A percentile compares a stretch with the other conserved stretches of the same genome.
Conservation (phyloP, 2,329 filamentous ascomycete species). For the Fusarium citri region DNA sequence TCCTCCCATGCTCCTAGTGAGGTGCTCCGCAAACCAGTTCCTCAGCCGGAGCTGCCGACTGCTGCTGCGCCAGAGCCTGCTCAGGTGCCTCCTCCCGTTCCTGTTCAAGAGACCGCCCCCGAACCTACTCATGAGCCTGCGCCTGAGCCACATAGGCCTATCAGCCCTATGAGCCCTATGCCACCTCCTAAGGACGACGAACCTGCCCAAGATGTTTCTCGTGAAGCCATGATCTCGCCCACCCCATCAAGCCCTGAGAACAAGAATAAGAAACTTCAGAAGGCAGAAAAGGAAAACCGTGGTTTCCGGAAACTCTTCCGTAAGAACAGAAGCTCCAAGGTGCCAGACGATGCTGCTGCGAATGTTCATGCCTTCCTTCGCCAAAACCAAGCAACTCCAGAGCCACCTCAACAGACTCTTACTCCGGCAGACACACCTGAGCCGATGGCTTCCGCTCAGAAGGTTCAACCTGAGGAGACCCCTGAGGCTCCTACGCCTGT, state of each 20-base stretch:
- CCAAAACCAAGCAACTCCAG: conserved; percentile 49
- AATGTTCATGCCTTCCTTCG: conserved; percentile 65
- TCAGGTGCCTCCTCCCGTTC: neutral
- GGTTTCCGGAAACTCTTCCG: conserved; percentile 76
- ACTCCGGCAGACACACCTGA: conserved; percentile 45
- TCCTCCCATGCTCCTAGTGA: conserved; percentile 38
- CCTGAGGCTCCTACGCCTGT: conserved; percentile 34
- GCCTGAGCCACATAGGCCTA: conserved; percentile 17
- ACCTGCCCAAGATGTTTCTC: conserved; percentile 32
- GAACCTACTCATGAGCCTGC: conserved; percentile 12
- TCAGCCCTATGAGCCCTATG: conserved; percentile 34
- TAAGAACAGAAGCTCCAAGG: conserved; percentile 69
- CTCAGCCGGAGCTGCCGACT: conserved; percentile 9
- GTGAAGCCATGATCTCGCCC: conserved; percentile 41
- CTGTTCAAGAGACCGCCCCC: neutral
- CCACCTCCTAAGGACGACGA: conserved; percentile 45
- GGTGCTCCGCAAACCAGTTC: conserved; percentile 40
- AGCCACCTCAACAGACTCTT: conserved; percentile 26
- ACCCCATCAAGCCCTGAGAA: conserved; percentile 57
- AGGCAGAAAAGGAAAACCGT: conserved; percentile 59
- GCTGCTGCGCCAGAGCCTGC: conserved; percentile 11
- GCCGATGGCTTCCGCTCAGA: conserved; percentile 37
- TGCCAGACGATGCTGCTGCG: conserved; percentile 64
- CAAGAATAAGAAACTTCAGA: conserved; percentile 65
- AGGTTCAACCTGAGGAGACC: conserved; percentile 14